Conservation (phyloP, 2,329 filamentous ascomycete genomes). For the Diplodia mutila region DNA sequence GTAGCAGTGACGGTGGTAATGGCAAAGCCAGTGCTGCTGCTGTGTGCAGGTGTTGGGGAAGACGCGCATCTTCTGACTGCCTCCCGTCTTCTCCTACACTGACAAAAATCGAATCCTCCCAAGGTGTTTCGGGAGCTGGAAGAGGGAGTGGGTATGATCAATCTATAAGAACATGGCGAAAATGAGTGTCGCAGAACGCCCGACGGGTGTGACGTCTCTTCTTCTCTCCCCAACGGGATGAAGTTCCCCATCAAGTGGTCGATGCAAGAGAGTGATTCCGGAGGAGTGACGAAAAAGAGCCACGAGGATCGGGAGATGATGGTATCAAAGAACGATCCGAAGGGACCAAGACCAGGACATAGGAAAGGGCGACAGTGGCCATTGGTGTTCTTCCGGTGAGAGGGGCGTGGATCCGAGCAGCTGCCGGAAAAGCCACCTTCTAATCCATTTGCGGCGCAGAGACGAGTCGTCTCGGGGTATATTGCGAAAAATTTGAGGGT, state of each 20-base stretch:
- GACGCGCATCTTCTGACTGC: no score
- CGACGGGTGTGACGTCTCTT: no score
- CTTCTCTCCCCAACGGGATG: neutral
- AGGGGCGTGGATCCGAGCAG: neutral
- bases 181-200: neutral
- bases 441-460: neutral
- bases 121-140: neutral
- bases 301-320: neutral
- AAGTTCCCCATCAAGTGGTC: neutral
- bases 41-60: neutral
- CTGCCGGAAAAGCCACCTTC: neutral
- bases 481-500: neutral
- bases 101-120: neutral
- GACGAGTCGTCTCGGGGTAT: neutral
- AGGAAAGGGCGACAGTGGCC: neutral
- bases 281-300: neutral
- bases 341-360: neutral
- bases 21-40: neutral
- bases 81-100: neutral
- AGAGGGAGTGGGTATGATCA: neutral
- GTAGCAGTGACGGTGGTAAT: neutral
- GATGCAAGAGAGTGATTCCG: neutral
- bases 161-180: neutral
- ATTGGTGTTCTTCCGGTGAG: neutral
- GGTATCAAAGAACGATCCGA: neutral